Base-by-base conservation (phyloP, 1,139 yeast species). In the Candida tunisiensis region DNA sequence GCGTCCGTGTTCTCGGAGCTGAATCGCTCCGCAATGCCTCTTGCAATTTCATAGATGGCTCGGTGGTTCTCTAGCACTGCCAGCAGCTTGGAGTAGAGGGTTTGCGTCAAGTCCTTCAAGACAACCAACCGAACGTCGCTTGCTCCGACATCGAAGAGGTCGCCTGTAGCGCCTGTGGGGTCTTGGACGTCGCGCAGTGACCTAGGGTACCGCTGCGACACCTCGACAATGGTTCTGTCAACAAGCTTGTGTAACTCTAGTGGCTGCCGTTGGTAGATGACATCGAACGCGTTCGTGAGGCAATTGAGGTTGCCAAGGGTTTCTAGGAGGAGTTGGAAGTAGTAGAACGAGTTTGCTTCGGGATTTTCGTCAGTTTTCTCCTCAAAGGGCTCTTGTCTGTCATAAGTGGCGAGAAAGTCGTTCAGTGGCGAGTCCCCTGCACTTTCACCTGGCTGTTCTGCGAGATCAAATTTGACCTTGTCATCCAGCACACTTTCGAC, bases 61-160 rank as follows among this genome's bases (percentile, higher is more conserved):
- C 75, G 60, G 43, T 79, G 85, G 19, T 69, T 66, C 51, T 80
- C 92, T 15, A 80, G 49, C 5, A 78, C 71, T 13, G 71, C 62
- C 29, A 75, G 53, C 30, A 70, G 51, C 44, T 70, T 74, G 16
- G 69, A 56, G 40, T 77, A 80, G 7, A 79, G 57, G 2, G 70
- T 61, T 47, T 79, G 70, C 39, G 78, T 77, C 27, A 80, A 57
- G 38, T 78, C 85, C 38, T 73, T 70, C 24, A 80, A 55, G 0
- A 79, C 60, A 1, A 65, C 48, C 1, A 75, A 69, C 9, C 73
- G 57, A 15, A 66, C 50, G 34, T 72, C 78, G 29, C 55, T 59
- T 18, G 25, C 39, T 23, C 30, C 25, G 15, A 36, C 28, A 3
- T 47, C 46, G 31, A 43, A 37, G 16, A 5, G 28, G 29, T 10